Percentiles rank a stretch among this genome's conserved stretches.
Conservation (phyloP, 73 alveolate genomes). For the Paramecium tetraurelia region DNA sequence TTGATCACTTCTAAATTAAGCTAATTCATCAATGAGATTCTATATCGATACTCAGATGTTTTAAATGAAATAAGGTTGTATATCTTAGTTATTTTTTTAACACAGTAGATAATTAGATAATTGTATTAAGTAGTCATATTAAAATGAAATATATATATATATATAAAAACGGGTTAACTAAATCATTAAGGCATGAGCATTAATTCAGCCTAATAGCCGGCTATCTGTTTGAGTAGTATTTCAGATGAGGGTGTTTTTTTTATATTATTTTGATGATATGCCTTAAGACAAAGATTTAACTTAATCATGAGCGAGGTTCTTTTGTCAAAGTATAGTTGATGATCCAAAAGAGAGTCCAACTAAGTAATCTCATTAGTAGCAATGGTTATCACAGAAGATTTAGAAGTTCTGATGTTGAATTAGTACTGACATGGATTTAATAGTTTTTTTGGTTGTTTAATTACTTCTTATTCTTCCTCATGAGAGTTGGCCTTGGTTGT, state of each 20-base stretch:
- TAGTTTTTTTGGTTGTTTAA: background rate
- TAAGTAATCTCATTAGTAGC: background rate
- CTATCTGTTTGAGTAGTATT: background rate
- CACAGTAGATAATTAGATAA: background rate
- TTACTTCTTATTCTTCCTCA: background rate
- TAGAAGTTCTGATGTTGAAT: background rate
- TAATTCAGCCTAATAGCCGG: constrained; percentile 3
- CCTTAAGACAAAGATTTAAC: background rate
- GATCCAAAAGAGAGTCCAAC: background rate
- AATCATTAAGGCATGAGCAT: background rate
- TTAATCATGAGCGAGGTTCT: background rate
- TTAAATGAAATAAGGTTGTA: too few relatives aligned
- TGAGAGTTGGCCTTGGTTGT: background rate
- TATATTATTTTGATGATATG: background rate
- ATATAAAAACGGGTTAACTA: background rate
- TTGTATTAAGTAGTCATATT: too few relatives aligned
- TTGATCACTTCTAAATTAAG: too few relatives aligned
- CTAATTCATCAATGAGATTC: too few relatives aligned
- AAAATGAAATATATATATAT: background rate
- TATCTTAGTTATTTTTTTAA: too few relatives aligned
- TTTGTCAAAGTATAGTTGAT: background rate
- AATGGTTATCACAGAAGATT: background rate
- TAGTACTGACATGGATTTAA: background rate
- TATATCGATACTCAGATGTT: background rate
- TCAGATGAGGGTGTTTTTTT: background rate